A percentile compares a stretch with the other conserved stretches of the same genome.
phyloP scores from a whole-genome alignment of 208 protist genomes.

The Leishmania tarentolae region DNA sequence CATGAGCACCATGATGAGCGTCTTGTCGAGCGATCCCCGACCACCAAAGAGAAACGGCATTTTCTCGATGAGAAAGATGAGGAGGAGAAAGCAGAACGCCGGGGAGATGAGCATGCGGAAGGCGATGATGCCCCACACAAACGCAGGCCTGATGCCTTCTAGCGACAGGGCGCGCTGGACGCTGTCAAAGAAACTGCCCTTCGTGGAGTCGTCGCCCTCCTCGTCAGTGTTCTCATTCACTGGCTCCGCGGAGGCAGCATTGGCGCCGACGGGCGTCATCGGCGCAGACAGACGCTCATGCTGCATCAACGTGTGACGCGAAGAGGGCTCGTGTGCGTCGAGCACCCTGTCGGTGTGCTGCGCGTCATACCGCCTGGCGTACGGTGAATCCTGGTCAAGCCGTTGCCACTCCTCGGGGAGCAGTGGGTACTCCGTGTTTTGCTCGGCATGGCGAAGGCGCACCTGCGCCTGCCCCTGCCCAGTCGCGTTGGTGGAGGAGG shows the following conservation, averaged over 20 bases:
- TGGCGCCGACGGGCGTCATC: conserved; percentile 1
- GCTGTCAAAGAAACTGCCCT: conserved; percentile 11
- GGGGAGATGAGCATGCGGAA: conserved; percentile 68
- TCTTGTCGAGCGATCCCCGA: conserved; percentile 36
- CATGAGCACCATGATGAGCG: conserved; percentile 75
- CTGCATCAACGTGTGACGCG: conserved; percentile 23
- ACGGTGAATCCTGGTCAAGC: conserved; percentile 31
- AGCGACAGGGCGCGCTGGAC: conserved; percentile 41
- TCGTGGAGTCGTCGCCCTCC: not conserved
- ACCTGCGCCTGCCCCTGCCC: conserved; percentile 5
- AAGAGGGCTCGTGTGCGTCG: conserved; percentile 49
- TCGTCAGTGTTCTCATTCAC: conserved; percentile 6
- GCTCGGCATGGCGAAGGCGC: conserved; percentile 63
- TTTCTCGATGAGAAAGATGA: conserved; percentile 37
- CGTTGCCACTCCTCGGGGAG: conserved; percentile 28
- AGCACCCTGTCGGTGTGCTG: conserved; percentile 39
- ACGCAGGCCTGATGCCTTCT: conserved; percentile 38
- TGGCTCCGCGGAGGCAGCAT: conserved; percentile 2
- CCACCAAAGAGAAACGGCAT: conserved; percentile 68
- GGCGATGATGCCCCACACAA: conserved; percentile 66
- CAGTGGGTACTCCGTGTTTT: conserved; percentile 67
- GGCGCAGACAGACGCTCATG: conserved; percentile 14
- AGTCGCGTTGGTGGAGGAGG: conserved; percentile 9
- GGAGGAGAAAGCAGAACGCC: conserved; percentile 46
- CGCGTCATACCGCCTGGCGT: conserved; percentile 40